Evolutionary conservation across 2,329 filamentous ascomycete species (phyloP), one percentile per base, ranked within the genome.

Genomic region (Fusarium sarcochroum): DNA sequence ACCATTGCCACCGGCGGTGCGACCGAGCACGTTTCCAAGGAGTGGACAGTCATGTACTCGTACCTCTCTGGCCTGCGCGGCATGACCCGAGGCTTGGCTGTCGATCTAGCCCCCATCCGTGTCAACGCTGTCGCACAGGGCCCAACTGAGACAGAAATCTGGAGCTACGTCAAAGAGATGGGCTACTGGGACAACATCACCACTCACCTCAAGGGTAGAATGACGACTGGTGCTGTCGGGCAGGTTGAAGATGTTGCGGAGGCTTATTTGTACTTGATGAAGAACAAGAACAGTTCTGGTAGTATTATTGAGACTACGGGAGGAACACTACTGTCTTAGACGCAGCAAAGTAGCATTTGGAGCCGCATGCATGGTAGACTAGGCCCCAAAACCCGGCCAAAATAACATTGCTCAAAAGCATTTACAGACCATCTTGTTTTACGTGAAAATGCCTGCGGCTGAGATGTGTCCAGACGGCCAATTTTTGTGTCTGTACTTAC

Each of bases 191-290:
- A 69, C 10, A 51, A 52, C 4, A 40, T 69, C 2, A 72, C 69
- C 6, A 50, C 44, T 2, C 57, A 32, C 1, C 57, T 58, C 27
- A 72, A 64, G 53, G 69, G 48, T 8, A 56, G 56, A 25, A 67
- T 64, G 58, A 66, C 61, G 7, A 72, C 69, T 0, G 70, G 70
- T 0, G 17, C 37, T 4, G 38, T 72, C 14, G 67, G 67, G 0
- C 45, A 68, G 25, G 57, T 68, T 8, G 64, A 72, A 20, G 70
- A 72, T 47, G 64, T 71, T 3, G 67, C 62, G 0, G 70, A 72
- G 58, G 61, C 64, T 8, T 72, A 72, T 54, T 18, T 72, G 20
- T 72, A 72, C 23, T 27, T 61, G n/a, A 72, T 72, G 69, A 72
- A 72, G 64, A 69, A 72, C 32, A 52, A 58, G 46, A 70, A 69